Conservation (phyloP, 2,329 filamentous ascomycete species). For the Pseudogymnoascus pannorum region DNA sequence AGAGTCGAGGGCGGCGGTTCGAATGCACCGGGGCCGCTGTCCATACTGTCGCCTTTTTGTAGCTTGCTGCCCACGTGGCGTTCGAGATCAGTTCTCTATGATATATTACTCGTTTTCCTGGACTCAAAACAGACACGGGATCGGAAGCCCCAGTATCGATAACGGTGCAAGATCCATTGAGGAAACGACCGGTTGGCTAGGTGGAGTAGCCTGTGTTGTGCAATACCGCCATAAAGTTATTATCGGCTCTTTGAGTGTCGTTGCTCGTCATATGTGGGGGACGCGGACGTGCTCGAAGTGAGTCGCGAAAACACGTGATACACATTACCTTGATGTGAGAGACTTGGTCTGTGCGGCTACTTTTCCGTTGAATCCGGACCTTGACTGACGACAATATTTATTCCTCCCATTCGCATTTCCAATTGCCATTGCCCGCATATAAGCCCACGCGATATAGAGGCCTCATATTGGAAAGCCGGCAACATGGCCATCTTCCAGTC, state of each 20-base stretch:
- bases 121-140: background rate
- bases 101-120: background rate
- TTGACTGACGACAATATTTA: background rate
- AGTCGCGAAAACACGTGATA: conserved; percentile 6
- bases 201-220: background rate
- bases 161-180: background rate
- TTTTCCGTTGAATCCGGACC: background rate
- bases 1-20: conserved; percentile 66
- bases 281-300: background rate
- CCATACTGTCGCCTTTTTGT: conserved; percentile 6
- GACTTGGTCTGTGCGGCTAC: conserved; percentile 1
- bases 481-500: conserved; percentile 57
- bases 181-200: background rate
- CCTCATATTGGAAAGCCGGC: background rate
- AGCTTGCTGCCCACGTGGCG: background rate
- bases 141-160: background rate
- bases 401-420: background rate
- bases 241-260: background rate
- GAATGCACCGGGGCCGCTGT: conserved; percentile 9
- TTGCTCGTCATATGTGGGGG: background rate
- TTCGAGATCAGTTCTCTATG: background rate
- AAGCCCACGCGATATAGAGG: background rate
- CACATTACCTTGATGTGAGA: background rate
- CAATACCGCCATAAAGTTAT: background rate
- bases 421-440: background rate